Base-by-base conservation (phyloP, 495 filamentous ascomycete genomes). In the Hypoxylon intermedium region DNA sequence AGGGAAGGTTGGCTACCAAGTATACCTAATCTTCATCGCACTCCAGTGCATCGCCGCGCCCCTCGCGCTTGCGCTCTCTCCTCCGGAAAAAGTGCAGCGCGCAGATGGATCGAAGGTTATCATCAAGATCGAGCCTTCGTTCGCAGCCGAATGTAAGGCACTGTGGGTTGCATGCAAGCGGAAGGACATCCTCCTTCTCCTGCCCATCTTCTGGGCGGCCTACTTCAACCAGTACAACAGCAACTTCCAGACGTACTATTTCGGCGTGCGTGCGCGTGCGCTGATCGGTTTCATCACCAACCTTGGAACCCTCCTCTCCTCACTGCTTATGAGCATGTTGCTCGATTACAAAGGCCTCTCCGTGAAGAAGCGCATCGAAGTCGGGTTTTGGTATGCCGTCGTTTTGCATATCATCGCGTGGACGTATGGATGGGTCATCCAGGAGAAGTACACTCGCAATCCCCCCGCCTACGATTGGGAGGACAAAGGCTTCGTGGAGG, bases 161-260 rank as follows among this genome's bases (percentile, higher is more conserved):
- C 71, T 81, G 21, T 82, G 77, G 76, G 63, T 60, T 11, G 65
- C 79, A 2, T 58, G 81, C 7, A 79, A 72, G 58, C 67, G 76
- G 11, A 79, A 71, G 62, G 72, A 81, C 16, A 78, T 85, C 67
- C 72, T 77, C 38, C 69, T 85, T 0, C 72, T 86, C 4, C 70
- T 86, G 12, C 82, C 83, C 7, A 72, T 85, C 31, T 75, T 83
- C 24, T 68, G 84, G n/a, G 79, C 81, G 0, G 79, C 78, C 43
- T 78, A 80, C 40, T 85, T 82, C 75, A 82, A 83, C 45, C 82
- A 82, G 2, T 85, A 86, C 38, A 70, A 80, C 26, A 77, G 79
- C n/a, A 85, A 83, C 57, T 85, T 84, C 67, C 73, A 84, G 59
- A 80, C 82, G 13, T 80, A 81, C 45, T 85, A 86, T 61, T 85